Evolutionary conservation across 2,329 filamentous ascomycete species (phyloP).

Genomic region (Byssochlamys sp.): DNA sequence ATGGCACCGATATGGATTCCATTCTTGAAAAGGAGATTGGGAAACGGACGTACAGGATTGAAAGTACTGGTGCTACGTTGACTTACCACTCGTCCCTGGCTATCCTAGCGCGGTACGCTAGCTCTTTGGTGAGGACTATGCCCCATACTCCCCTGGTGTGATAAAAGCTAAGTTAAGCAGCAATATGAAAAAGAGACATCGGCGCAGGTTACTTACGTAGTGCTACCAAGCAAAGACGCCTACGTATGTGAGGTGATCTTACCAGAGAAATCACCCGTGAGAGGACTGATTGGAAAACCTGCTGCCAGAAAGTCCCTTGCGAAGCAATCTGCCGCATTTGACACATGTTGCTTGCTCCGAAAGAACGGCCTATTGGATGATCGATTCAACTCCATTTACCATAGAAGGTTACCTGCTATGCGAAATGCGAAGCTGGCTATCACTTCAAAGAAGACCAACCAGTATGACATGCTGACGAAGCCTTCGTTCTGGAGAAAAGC

Average conservation of each 20-base stretch:
- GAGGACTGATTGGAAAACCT: constrained; percentile 53
- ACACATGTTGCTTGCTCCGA: constrained; percentile 63
- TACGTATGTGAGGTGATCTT: constrained; percentile 72
- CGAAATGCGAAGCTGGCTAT: constrained; percentile 78
- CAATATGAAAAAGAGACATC: constrained; percentile 40
- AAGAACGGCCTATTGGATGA: constrained; percentile 60
- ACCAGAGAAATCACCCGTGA: constrained; percentile 64
- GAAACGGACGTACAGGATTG: constrained; percentile 50
- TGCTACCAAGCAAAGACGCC: constrained; percentile 46
- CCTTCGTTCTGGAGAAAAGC: constrained; percentile 59
- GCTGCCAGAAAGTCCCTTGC: constrained; percentile 64
- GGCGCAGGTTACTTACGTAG: constrained; percentile 50
- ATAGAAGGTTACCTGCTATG: constrained; percentile 65
- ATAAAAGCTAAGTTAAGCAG: constrained; percentile 15
- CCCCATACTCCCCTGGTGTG: neutral
- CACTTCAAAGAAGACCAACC: constrained; percentile 62
- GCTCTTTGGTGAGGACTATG: constrained; percentile 46
- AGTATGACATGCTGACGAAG: constrained; percentile 71
- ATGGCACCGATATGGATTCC: constrained; percentile 48
- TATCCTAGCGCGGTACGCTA: constrained; percentile 63
- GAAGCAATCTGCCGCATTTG: constrained; percentile 81
- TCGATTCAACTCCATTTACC: constrained; percentile 62
- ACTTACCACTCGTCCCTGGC: constrained; percentile 66
- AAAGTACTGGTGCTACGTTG: constrained; percentile 62
- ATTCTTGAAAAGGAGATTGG: constrained; percentile 45